Conservation (phyloP, 257 asterid species). For the Lycium ferocissimum region DNA sequence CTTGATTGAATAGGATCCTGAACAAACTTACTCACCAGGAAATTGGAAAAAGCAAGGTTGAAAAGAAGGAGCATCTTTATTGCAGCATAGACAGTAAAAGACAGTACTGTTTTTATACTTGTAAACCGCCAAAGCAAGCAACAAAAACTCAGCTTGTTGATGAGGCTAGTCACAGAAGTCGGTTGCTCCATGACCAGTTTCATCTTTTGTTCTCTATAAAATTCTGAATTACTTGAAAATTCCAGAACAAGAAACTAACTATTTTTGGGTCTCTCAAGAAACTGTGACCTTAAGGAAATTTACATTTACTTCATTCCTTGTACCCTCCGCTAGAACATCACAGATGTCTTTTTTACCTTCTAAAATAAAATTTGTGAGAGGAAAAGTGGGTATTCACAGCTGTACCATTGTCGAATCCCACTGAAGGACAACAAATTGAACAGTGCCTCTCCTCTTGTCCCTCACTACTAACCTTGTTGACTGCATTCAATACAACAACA, state of each 20-base stretch:
- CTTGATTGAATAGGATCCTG: constrained; percentile 6
- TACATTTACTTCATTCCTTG: neutral
- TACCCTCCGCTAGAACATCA: neutral
- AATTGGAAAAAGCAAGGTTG: neutral
- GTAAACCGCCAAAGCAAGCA: neutral
- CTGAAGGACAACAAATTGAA: neutral
- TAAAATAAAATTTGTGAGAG: neutral
- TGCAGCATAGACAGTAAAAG: neutral
- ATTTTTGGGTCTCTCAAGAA: neutral
- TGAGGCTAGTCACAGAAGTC: neutral
- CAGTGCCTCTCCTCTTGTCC: neutral
- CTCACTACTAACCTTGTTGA: constrained; percentile 6
- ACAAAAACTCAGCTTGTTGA: neutral
- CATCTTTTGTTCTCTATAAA: neutral
- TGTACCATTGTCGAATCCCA: neutral
- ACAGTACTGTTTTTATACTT: neutral
- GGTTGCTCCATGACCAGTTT: neutral
- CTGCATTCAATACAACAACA: neutral
- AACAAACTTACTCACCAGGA: neutral
- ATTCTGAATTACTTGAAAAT: neutral
- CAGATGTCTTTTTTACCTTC: neutral
- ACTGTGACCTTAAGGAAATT: neutral
- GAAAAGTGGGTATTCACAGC: neutral
- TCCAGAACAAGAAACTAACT: constrained; percentile 6
- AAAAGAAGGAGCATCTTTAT: neutral